Conservation (phyloP, 495 filamentous ascomycete genomes). For the Chaetomidium leptoderma region DNA sequence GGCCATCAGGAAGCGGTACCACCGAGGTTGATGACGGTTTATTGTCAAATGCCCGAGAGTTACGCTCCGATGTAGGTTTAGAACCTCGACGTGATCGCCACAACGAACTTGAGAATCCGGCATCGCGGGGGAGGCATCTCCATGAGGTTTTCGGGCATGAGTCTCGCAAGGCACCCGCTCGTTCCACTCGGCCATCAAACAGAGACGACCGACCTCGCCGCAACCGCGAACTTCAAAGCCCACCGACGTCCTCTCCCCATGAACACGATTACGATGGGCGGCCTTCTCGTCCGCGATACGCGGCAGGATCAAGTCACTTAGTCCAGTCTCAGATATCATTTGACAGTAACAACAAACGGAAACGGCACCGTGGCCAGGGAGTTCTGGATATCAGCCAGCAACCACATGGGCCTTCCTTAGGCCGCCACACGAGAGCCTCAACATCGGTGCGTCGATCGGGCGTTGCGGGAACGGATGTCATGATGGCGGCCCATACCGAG, state of each 20-base stretch:
- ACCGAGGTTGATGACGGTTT: neutral
- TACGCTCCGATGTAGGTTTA: too few relatives aligned
- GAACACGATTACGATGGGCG: neutral
- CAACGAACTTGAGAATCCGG: neutral
- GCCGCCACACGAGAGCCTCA: neutral
- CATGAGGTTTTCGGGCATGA: neutral
- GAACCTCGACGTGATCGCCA: neutral
- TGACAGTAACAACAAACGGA: neutral
- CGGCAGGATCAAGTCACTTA: neutral
- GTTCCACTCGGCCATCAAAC: neutral
- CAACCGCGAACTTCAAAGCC: slow-evolving; percentile 3
- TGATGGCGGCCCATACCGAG: neutral
- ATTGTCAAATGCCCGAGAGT: neutral
- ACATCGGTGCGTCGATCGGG: too few relatives aligned
- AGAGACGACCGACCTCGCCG: neutral
- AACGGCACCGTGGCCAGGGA: neutral
- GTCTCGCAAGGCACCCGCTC: neutral
- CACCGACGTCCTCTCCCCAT: slow-evolving; percentile 1
- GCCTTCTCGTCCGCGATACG: neutral
- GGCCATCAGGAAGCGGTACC: neutral
- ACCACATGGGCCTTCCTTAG: neutral
- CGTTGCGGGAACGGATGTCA: neutral
- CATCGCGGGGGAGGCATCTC: neutral
- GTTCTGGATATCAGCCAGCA: neutral
- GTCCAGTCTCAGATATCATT: slow-evolving; percentile 12